Evolutionary conservation across 1,139 yeast species (phyloP), one percentile per base, ranked within the genome.

Genomic region (Blastobotrys proliferans): DNA sequence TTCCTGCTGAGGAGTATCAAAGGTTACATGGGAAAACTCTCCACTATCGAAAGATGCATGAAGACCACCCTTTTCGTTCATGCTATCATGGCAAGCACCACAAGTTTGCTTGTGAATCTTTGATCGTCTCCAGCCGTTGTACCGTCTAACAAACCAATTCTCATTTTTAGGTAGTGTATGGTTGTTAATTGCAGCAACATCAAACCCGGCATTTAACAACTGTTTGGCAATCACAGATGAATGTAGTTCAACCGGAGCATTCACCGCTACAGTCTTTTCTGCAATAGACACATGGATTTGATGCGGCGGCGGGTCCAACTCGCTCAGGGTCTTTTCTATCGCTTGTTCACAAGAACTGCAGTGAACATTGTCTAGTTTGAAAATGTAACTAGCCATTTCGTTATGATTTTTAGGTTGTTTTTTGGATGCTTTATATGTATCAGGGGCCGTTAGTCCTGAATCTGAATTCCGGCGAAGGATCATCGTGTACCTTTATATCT

Each of bases 301-400:
- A 1, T 53, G 6, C 6, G 43, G 38, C 3, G 14, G 6, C 1
- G 42, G 37, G 11, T 32, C 21, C 4, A 40, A 34, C 30, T 56
- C 53, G 28, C 56, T 47, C 14, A 69, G 47, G 1, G 58, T 47
- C 9, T 47, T 46, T n/a, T 56, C 46, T 33, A 77, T 64, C 1
- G 70, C 58, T 1, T 53, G 49, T 48, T 70, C 76, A 54, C 82
- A 77, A 34, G 71, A 72, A 9, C 61, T 63, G 54, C 83, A 78
- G 53, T 78, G 83, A 22, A 77, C 64, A 49, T 77, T 76, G 11
- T 65, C 61, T 20, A 76, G 45, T 18, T 34, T 39, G 36, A 59
- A 46, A n/a, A 48, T 51, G 44, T 45, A 52, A 10, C 43, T 56
- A 18, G 55, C 37, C 51, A 48, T 47, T n/a, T n/a, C n/a, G n/a